Evolutionary conservation across 192 early-diverging fungal species (phyloP).

Genomic region (Helicostylum pulchrum): DNA sequence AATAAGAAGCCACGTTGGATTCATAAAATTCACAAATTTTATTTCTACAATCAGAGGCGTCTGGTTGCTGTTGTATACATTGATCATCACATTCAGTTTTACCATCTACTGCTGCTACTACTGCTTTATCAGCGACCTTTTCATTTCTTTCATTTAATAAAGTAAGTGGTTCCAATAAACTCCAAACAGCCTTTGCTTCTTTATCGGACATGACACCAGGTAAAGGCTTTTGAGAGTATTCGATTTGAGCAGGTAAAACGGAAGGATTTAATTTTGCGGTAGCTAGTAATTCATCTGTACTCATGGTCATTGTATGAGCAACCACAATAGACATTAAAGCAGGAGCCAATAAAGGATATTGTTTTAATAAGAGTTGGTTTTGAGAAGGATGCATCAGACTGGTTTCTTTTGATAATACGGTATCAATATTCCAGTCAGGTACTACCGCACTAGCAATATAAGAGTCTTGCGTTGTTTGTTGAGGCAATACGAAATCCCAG

Average conservation of each 20-base stretch:
- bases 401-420: conserved; percentile 9
- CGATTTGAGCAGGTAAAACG: too few relatives aligned
- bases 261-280: background rate
- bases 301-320: conserved; percentile 27
- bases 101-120: background rate
- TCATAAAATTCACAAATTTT: too few relatives aligned
- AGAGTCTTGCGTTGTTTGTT: conserved; percentile 10
- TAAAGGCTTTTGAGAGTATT: background rate
- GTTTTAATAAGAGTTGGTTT: conserved; percentile 9
- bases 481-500: conserved; percentile 8
- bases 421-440: conserved; percentile 23
- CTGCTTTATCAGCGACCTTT: background rate
- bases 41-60: too few relatives aligned
- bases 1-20: background rate
- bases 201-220: conserved; percentile 1
- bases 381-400: background rate
- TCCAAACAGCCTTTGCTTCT: conserved; percentile 4
- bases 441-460: conserved; percentile 21
- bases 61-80: too few relatives aligned
- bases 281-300: conserved; percentile 13
- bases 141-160: conserved; percentile 10
- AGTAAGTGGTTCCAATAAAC: conserved; percentile 6
- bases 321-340: conserved; percentile 35
- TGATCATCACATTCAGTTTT: background rate
- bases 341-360: conserved; percentile 29